Percentiles rank a stretch among this genome's conserved stretches.
Evolutionary conservation across 2,329 filamentous ascomycete species (phyloP).

Genomic region (Ophiosphaerella herpotricha): DNA sequence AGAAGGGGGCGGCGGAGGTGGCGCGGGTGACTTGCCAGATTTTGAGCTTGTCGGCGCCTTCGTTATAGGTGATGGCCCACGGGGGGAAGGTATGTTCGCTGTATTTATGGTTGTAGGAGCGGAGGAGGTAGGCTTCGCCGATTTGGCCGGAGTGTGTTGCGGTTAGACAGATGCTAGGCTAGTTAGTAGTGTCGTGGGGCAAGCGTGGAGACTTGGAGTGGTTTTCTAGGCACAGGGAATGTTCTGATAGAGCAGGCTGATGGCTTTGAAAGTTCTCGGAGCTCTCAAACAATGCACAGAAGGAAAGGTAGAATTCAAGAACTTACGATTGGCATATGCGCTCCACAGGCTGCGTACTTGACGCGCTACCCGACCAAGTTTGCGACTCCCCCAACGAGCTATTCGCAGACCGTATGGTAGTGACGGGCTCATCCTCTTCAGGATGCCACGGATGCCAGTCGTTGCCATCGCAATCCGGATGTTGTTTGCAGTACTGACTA

Average conservation of each 20-base stretch:
- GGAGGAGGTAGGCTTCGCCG: slow-evolving; percentile 54
- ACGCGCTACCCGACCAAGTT: slow-evolving; percentile 21
- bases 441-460: slow-evolving; percentile 52
- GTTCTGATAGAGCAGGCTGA: neutral
- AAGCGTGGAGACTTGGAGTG: neutral
- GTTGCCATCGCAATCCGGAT: slow-evolving; percentile 48
- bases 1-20: slow-evolving; percentile 59
- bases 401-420: slow-evolving; percentile 15
- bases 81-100: slow-evolving; percentile 45
- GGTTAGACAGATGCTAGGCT: slow-evolving; percentile 50
- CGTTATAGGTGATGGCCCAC: slow-evolving; percentile 55
- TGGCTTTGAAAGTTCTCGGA: too few species aligned
- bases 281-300: too few species aligned
- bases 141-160: slow-evolving; percentile 55
- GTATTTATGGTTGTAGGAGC: slow-evolving; percentile 55
- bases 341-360: slow-evolving; percentile 24
- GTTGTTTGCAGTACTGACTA: slow-evolving; percentile 50
- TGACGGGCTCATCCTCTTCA: slow-evolving; percentile 13
- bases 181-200: slow-evolving; percentile 3
- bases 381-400: slow-evolving; percentile 20
- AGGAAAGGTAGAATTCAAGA: neutral
- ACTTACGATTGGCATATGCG: slow-evolving; percentile 47
- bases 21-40: slow-evolving; percentile 60
- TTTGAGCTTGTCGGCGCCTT: slow-evolving; percentile 51
- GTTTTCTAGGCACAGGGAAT: too few species aligned